Conservation (phyloP, 2,329 filamentous ascomycete species). For the Diaporthe citriasiana region DNA sequence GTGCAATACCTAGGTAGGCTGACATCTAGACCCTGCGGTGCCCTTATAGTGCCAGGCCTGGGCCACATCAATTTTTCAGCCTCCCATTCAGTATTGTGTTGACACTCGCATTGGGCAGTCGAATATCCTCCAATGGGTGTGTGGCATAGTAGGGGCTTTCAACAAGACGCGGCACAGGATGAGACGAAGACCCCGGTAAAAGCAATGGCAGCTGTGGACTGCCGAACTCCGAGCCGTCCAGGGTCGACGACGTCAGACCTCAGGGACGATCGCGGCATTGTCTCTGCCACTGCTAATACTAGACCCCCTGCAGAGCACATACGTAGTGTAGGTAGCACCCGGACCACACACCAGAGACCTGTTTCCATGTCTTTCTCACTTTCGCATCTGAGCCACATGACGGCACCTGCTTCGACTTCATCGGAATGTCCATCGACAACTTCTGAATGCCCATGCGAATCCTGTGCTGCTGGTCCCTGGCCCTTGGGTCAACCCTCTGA, state of each 20-base stretch:
- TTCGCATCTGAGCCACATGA: slow-evolving; percentile 21
- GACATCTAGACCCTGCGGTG: neutral
- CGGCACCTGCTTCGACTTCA: neutral
- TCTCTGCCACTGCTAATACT: neutral
- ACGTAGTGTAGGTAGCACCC: neutral
- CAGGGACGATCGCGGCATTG: slow-evolving; percentile 5
- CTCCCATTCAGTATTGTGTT: neutral
- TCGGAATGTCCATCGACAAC: slow-evolving; percentile 24
- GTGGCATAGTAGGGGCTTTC: no score
- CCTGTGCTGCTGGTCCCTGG: slow-evolving; percentile 1
- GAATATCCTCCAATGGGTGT: no score
- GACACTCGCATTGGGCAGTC: neutral
- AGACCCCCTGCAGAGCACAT: neutral
- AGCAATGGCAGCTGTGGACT: slow-evolving; percentile 11
- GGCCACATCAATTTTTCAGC: neutral
- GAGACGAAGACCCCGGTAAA: neutral
- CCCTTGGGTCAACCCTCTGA: neutral
- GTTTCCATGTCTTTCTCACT: neutral
- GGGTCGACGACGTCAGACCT: slow-evolving; percentile 27
- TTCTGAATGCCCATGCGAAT: slow-evolving; percentile 5
- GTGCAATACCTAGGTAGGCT: no score
- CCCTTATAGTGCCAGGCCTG: neutral
- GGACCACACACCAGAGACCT: neutral
- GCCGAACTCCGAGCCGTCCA: slow-evolving; percentile 24
- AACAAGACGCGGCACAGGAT: neutral